phyloP scores from a whole-genome alignment of 2,329 filamentous ascomycete species.

The Iodosphaeria phyllophila region DNA sequence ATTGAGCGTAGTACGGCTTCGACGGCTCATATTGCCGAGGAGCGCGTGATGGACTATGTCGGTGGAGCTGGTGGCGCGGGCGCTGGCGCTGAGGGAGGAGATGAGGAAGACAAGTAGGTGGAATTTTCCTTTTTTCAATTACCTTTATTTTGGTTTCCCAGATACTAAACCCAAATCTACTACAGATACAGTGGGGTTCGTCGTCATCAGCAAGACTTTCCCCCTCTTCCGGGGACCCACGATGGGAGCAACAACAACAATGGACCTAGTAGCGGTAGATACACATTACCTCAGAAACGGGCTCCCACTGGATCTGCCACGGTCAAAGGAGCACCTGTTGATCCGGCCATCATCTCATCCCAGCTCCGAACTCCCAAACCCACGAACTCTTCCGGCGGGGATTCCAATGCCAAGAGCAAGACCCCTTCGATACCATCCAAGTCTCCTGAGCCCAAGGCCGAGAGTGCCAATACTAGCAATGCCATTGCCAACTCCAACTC shows the following conservation, averaged over 20 bases:
- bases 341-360: slow-evolving; percentile 84
- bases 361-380: slow-evolving; percentile 39
- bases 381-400: slow-evolving; percentile 17
- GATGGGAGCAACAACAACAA: slow-evolving; percentile 28
- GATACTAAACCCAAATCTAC: slow-evolving; percentile 2
- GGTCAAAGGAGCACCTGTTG: slow-evolving; percentile 58
- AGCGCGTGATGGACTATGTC: slow-evolving; percentile 56
- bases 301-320: slow-evolving; percentile 58
- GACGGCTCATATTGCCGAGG: slow-evolving; percentile 77
- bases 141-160: slow-evolving; percentile 3
- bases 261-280: too few species aligned
- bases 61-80: slow-evolving; percentile 45
- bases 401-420: slow-evolving; percentile 11
- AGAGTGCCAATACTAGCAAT: too few species aligned
- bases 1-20: slow-evolving; percentile 61
- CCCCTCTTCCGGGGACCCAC: slow-evolving; percentile 34
- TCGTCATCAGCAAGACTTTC: slow-evolving; percentile 54
- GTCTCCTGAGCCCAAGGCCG: slow-evolving; percentile 13
- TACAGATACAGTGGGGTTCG: slow-evolving; percentile 77
- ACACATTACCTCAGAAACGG: slow-evolving; percentile 77
- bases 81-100: too few species aligned
- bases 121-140: background rate
- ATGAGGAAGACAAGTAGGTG: slow-evolving; percentile 82
- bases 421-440: slow-evolving; percentile 10
- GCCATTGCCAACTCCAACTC: too few species aligned